Percentiles rank a stretch among this genome's conserved stretches.
phyloP scores from a whole-genome alignment of 495 filamentous ascomycete species.

The Penicillium odoratum region DNA sequence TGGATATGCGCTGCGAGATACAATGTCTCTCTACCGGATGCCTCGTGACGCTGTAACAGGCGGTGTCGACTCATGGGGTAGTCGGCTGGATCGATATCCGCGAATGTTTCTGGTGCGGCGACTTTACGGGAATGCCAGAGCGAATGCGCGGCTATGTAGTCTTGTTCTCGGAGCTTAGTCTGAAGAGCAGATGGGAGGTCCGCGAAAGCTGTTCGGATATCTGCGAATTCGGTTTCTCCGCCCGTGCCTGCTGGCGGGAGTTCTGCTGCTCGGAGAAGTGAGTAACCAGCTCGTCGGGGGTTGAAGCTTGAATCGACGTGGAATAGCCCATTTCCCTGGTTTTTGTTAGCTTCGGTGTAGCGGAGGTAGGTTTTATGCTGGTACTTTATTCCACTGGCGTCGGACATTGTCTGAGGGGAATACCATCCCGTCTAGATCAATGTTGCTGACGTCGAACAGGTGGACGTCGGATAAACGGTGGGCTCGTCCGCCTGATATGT shows the following conservation, averaged over 20 bases:
- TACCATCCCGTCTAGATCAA: constrained; percentile 38
- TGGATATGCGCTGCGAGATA: constrained; percentile 57
- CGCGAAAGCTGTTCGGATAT: constrained; percentile 55
- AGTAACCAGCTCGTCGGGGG: constrained; percentile 56
- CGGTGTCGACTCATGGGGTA: constrained; percentile 50
- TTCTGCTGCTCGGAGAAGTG: constrained; percentile 50
- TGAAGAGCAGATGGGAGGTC: constrained; percentile 44
- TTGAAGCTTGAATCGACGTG: constrained; percentile 63
- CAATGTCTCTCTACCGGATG: constrained; percentile 52
- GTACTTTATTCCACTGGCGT: constrained; percentile 38
- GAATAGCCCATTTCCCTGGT: constrained; percentile 56
- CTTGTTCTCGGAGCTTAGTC: constrained; percentile 35
- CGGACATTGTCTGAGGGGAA: constrained; percentile 20
- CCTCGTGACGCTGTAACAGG: constrained; percentile 54
- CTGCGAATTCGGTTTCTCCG: constrained; percentile 59
- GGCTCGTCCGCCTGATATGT: constrained; percentile 44
- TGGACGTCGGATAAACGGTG: constrained; percentile 49
- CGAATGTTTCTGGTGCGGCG: constrained; percentile 52
- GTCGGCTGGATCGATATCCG: constrained; percentile 42
- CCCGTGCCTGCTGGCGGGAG: constrained; percentile 52
- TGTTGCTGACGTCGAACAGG: constrained; percentile 55
- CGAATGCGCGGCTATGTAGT: constrained; percentile 57
- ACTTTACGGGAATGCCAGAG: constrained; percentile 55
- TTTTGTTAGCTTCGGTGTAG: not conserved
- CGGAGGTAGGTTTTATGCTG: not conserved